Conservation (phyloP, 805 yeast genomes). For the Grigorovia jiainica region DNA sequence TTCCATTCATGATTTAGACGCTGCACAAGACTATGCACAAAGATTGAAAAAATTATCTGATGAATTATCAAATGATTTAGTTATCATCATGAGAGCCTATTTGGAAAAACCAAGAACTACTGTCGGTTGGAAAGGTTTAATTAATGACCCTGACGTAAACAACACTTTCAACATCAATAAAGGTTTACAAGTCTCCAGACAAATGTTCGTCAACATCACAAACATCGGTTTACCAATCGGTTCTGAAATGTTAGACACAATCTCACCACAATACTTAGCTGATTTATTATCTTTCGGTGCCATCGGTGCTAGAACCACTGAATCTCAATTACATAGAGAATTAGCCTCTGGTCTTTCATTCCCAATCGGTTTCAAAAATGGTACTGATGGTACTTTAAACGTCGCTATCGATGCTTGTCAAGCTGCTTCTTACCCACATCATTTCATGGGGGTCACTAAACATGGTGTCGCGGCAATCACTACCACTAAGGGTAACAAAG, state of each 20-base stretch:
- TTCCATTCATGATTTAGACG: constrained; percentile 84
- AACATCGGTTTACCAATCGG: constrained; percentile 81
- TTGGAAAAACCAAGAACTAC: constrained; percentile 98
- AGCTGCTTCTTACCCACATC: constrained; percentile 88
- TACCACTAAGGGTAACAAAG: constrained; percentile 89
- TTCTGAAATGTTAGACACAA: constrained; percentile 96
- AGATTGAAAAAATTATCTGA: constrained; percentile 58
- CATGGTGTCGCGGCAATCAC: constrained; percentile 96
- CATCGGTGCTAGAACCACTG: constrained; percentile 98
- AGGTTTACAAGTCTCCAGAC: constrained; percentile 81
- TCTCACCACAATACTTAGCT: constrained; percentile 89
- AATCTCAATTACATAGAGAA: constrained; percentile 95
- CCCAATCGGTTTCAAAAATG: constrained; percentile 98
- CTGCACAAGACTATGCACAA: constrained; percentile 81
- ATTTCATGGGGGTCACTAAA: constrained; percentile 94
- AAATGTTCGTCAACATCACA: constrained; percentile 74
- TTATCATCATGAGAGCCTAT: constrained; percentile 93
- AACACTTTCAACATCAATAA: constrained; percentile 89
- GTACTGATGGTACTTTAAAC: constrained; percentile 89
- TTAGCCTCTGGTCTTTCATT: constrained; percentile 95
- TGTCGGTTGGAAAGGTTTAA: constrained; percentile 98
- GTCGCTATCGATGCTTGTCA: constrained; percentile 92
- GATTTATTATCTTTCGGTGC: constrained; percentile 93
- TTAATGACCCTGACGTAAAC: constrained; percentile 93
- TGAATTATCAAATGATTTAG: constrained; percentile 66